Percentiles rank a stretch among this genome's conserved stretches.
phyloP scores from a whole-genome alignment of 257 asterid species.

The Solanum commersonii region DNA sequence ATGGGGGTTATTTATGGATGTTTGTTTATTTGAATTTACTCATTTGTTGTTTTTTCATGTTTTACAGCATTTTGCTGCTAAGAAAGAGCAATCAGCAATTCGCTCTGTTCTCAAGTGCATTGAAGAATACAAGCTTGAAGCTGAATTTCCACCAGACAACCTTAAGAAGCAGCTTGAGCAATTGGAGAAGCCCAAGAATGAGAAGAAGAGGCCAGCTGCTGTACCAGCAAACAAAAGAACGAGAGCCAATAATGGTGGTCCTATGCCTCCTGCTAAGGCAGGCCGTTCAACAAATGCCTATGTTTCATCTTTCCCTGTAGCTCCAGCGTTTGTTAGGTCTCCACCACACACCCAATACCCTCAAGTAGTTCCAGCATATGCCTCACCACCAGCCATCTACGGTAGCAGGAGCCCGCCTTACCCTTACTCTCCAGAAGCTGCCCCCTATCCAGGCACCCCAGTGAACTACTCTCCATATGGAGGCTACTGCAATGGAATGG shows the following conservation, averaged over 20 bases:
- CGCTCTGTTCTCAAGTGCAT: constrained; percentile 93
- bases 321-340: constrained; percentile 69
- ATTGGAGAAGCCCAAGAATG: constrained; percentile 65
- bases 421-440: constrained; percentile 77
- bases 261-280: constrained; percentile 99
- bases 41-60: background rate
- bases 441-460: constrained; percentile 67
- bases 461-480: constrained; percentile 69
- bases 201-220: constrained; percentile 71
- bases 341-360: constrained; percentile 85
- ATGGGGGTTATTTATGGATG: background rate
- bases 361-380: constrained; percentile 59
- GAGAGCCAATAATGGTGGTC: constrained; percentile 84
- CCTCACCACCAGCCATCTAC: constrained; percentile 45
- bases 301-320: constrained; percentile 91
- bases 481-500: constrained; percentile 67
- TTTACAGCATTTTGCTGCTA: constrained; percentile 82
- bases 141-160: constrained; percentile 71
- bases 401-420: constrained; percentile 73
- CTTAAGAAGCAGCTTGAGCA: constrained; percentile 91
- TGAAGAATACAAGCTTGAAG: constrained; percentile 89
- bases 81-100: constrained; percentile 95
- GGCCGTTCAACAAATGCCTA: constrained; percentile 98
- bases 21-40: background rate
- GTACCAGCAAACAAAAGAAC: constrained; percentile 92